Conservation (phyloP, 1,139 yeast genomes). For the Geotrichum cucujoidarum region DNA sequence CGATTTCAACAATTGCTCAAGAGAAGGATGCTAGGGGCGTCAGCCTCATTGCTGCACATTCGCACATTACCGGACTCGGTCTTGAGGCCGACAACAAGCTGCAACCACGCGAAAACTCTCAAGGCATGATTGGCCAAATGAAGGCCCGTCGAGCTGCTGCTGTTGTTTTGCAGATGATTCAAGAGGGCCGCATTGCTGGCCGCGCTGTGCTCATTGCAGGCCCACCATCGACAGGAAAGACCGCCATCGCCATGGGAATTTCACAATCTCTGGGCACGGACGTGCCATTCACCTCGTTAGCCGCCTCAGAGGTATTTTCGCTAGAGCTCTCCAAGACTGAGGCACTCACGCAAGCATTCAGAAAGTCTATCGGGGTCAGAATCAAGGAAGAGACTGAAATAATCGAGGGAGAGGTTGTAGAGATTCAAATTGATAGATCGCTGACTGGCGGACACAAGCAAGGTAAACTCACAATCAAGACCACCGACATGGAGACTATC, state of each 20-base stretch:
- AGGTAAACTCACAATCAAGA: slow-evolving; percentile 93
- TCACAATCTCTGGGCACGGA: slow-evolving; percentile 84
- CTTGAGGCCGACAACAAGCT: slow-evolving; percentile 67
- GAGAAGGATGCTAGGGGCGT: slow-evolving; percentile 41
- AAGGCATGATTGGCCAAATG: slow-evolving; percentile 97
- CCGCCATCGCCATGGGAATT: slow-evolving; percentile 97
- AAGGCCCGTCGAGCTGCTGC: slow-evolving; percentile 97
- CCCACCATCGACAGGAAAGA: slow-evolving; percentile 97
- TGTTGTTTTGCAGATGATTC: slow-evolving; percentile 84
- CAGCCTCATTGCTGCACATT: slow-evolving; percentile 80
- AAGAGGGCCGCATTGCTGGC: slow-evolving; percentile 92
- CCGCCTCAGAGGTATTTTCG: slow-evolving; percentile 90
- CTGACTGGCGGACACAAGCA: slow-evolving; percentile 97
- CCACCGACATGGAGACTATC: slow-evolving; percentile 98
- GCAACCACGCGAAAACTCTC: slow-evolving; percentile 71
- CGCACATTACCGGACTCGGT: slow-evolving; percentile 93
- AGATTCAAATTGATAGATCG: slow-evolving; percentile 93
- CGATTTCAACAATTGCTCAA: slow-evolving; percentile 36
- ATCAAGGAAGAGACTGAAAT: slow-evolving; percentile 96
- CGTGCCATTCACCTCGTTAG: slow-evolving; percentile 93
- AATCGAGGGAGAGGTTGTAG: slow-evolving; percentile 98
- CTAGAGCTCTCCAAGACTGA: slow-evolving; percentile 92
- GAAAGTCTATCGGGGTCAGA: slow-evolving; percentile 91
- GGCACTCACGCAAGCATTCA: slow-evolving; percentile 89
- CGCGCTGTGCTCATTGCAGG: slow-evolving; percentile 95